A percentile compares a stretch with the other conserved stretches of the same genome.
Evolutionary conservation across 2,329 filamentous ascomycete genomes (phyloP).

Genomic region (Claviceps paspali): DNA sequence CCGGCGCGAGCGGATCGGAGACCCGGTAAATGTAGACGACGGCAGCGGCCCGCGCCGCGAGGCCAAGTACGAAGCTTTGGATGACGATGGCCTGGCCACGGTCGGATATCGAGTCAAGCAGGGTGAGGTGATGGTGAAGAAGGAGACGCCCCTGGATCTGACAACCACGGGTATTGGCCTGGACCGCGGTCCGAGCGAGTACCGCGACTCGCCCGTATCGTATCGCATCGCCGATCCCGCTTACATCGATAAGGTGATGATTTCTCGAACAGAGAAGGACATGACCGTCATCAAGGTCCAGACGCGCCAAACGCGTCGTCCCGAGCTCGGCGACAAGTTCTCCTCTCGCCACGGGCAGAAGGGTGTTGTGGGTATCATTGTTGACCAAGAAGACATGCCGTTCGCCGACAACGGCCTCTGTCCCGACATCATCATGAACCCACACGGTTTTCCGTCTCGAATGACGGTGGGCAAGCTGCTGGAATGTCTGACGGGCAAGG

Average conservation of each 20-base stretch:
- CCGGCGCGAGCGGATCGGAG: constrained; percentile 49
- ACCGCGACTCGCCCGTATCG: constrained; percentile 52
- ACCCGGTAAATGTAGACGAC: constrained; percentile 32
- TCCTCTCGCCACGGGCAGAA: constrained; percentile 97
- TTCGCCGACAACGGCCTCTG: constrained; percentile 82
- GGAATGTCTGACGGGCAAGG: constrained; percentile 88
- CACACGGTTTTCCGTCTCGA: constrained; percentile 96
- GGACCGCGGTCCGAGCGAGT: constrained; percentile 47
- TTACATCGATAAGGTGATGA: constrained; percentile 93
- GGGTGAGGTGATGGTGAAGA: constrained; percentile 82
- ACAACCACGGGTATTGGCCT: constrained; percentile 55
- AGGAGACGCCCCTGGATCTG: constrained; percentile 69
- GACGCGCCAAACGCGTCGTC: constrained; percentile 85
- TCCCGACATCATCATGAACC: constrained; percentile 99
- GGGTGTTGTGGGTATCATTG: constrained; percentile 92
- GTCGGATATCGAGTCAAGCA: constrained; percentile 67
- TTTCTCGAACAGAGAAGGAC: constrained; percentile 78
- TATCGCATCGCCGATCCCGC: constrained; percentile 75
- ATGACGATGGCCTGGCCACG: constrained; percentile 74
- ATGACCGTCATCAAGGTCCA: constrained; percentile 83
- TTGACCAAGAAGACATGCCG: constrained; percentile 91
- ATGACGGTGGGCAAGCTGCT: constrained; percentile 99
- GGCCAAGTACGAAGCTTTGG: constrained; percentile 57
- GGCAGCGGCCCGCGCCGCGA: constrained; percentile 49
- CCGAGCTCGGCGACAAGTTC: constrained; percentile 96